Evolutionary conservation across 2,329 filamentous ascomycete species (phyloP).

Genomic region (Dissoconium aciculare): DNA sequence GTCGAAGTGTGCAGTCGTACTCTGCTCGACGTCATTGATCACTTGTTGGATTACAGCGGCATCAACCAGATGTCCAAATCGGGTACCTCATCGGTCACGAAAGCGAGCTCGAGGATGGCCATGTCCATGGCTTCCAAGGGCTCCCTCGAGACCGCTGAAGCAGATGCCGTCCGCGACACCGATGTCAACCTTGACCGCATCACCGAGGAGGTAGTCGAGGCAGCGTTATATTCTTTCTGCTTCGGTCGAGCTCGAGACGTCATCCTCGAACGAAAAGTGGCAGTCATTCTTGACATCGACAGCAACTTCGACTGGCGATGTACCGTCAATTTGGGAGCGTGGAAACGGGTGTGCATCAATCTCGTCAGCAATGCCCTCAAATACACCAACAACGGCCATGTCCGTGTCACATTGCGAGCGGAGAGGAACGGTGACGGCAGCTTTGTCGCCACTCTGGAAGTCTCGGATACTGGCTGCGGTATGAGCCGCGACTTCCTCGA

Average conservation of each 20-base stretch:
- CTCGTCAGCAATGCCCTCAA: constrained; percentile 12
- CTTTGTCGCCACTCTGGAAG: constrained; percentile 29
- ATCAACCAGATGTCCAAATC: constrained; percentile 22
- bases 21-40: constrained; percentile 23
- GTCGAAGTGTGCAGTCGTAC: constrained; percentile 23
- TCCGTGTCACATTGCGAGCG: constrained; percentile 1
- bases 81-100: constrained; percentile 20
- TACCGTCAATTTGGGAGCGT: constrained; percentile 4
- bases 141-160: background rate
- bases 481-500: constrained; percentile 48
- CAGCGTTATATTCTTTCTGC: constrained; percentile 26
- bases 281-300: constrained; percentile 24
- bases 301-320: constrained; percentile 10
- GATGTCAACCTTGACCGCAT: constrained; percentile 29
- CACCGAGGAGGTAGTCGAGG: constrained; percentile 38
- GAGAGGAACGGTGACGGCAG: background rate
- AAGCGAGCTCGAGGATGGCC: background rate
- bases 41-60: constrained; percentile 27
- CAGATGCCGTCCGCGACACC: constrained; percentile 35
- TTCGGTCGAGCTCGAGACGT: constrained; percentile 20
- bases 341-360: constrained; percentile 10
- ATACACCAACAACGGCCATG: constrained; percentile 8
- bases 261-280: constrained; percentile 23
- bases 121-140: background rate
- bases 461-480: constrained; percentile 50